A percentile compares a stretch with the other conserved stretches of the same genome.
These are phyloP conservation scores for Clonostachys solani DNA, from an alignment of 2,329 filamentous ascomycete genomes.

Conservation along the genomic window DNA sequence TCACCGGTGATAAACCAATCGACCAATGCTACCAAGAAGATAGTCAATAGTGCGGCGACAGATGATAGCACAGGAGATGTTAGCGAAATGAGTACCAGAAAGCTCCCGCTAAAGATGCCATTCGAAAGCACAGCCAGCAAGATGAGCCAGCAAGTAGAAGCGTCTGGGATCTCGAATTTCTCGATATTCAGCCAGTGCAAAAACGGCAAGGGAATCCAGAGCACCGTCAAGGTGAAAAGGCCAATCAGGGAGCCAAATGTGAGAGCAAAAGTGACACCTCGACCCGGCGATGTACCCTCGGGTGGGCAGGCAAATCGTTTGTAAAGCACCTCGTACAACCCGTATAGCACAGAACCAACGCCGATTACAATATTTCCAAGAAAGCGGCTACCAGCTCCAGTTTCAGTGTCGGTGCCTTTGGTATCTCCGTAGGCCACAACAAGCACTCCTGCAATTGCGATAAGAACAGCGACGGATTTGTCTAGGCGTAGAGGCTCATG, in stretches of 20 bases:
- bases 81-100: constrained; percentile 87
- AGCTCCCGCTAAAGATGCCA: constrained; percentile 87
- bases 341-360: constrained; percentile 85
- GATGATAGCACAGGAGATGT: constrained; percentile 90
- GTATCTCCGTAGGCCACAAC: constrained; percentile 92
- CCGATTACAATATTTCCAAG: constrained; percentile 91
- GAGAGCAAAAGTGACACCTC: constrained; percentile 96
- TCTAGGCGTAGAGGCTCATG: constrained; percentile 78
- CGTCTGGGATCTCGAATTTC: constrained; percentile 74
- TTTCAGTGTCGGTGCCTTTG: constrained; percentile 37
- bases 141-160: constrained; percentile 76
- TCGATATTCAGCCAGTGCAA: constrained; percentile 78
- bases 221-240: constrained; percentile 74
- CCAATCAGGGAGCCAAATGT: constrained; percentile 87
- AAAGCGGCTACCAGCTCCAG: constrained; percentile 59
- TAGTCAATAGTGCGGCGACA: constrained; percentile 89
- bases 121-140: constrained; percentile 79
- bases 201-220: constrained; percentile 89
- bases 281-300: constrained; percentile 75
- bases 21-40: constrained; percentile 90
- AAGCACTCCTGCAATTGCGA: constrained; percentile 86
- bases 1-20: constrained; percentile 84
- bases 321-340: constrained; percentile 95
- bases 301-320: constrained; percentile 92
- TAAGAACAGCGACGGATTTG: constrained; percentile 80